A percentile compares a stretch with the other conserved stretches of the same genome.
These are phyloP conservation scores for Mortierella hygrophila DNA, from an alignment of 192 early-diverging fungal species.

Conservation along the genomic window DNA sequence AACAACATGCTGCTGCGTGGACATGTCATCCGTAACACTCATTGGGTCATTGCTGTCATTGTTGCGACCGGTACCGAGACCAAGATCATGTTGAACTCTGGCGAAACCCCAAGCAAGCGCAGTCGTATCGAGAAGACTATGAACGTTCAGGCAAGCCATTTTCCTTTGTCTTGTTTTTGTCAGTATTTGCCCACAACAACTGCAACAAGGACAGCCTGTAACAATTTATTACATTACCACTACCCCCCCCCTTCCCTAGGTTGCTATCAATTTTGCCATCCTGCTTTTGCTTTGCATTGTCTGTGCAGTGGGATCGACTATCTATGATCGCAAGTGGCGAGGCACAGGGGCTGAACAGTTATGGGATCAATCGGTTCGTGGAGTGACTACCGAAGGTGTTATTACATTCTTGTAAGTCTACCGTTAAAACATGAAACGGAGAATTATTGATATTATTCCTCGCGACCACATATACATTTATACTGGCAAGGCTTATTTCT, in stretches of 20 bases:
- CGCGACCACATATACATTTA: not conserved
- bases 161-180: not conserved
- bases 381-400: constrained; percentile 24
- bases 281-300: constrained; percentile 54
- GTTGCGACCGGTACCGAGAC: constrained; percentile 90
- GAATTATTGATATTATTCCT: not conserved
- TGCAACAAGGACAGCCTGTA: not conserved
- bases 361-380: constrained; percentile 20
- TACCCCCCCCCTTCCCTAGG: constrained; percentile 22
- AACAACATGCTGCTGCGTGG: constrained; percentile 90
- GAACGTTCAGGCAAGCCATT: constrained; percentile 75
- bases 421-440: not conserved
- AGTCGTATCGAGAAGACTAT: constrained; percentile 88
- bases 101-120: constrained; percentile 91
- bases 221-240: not conserved
- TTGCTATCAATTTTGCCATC: constrained; percentile 58
- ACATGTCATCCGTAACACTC: constrained; percentile 90
- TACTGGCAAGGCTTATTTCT: not conserved
- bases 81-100: constrained; percentile 94
- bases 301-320: constrained; percentile 51
- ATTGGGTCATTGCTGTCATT: constrained; percentile 88
- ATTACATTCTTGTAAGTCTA: constrained; percentile 58
- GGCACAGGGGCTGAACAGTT: constrained; percentile 15
- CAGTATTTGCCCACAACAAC: not conserved
- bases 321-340: constrained; percentile 28